Evolutionary conservation across 129 eudicot genomes (phyloP).

Genomic region (Cynara cardunculus): DNA sequence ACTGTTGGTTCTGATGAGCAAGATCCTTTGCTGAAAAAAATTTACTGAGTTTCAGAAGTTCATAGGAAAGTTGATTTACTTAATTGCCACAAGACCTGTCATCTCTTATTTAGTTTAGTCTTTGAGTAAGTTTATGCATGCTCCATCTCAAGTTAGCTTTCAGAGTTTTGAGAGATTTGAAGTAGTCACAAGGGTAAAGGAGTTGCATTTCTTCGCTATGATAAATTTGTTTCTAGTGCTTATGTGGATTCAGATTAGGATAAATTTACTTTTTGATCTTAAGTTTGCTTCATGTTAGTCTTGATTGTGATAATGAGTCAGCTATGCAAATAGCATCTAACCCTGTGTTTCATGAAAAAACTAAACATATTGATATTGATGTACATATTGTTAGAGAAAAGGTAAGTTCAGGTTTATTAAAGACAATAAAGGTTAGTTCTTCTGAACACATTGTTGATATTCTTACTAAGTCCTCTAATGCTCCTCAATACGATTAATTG

Average conservation of each 20-base stretch:
- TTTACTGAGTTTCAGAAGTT: neutral
- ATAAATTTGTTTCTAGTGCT: neutral
- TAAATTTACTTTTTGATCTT: neutral
- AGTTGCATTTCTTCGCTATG: neutral
- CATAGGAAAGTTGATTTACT: neutral
- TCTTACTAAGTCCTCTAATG: no score
- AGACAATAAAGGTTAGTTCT: no score
- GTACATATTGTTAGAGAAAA: no score
- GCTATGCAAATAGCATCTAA: no score
- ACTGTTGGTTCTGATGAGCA: no score
- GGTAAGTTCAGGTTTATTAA: no score
- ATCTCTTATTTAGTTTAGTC: neutral
- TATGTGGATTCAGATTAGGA: constrained; percentile 1
- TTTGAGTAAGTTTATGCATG: neutral
- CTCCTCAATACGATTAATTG: no score
- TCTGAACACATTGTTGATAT: no score
- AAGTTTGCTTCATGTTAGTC: no score
- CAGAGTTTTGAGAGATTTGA: neutral
- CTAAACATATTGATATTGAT: no score
- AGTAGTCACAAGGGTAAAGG: neutral
- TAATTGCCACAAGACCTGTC: neutral
- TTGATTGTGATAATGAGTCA: no score
- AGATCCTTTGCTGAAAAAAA: neutral
- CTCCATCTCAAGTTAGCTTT: neutral
- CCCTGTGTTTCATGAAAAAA: no score